Evolutionary conservation across 164 flowering plant species (phyloP).

Genomic region (Cinnamomum chago): DNA sequence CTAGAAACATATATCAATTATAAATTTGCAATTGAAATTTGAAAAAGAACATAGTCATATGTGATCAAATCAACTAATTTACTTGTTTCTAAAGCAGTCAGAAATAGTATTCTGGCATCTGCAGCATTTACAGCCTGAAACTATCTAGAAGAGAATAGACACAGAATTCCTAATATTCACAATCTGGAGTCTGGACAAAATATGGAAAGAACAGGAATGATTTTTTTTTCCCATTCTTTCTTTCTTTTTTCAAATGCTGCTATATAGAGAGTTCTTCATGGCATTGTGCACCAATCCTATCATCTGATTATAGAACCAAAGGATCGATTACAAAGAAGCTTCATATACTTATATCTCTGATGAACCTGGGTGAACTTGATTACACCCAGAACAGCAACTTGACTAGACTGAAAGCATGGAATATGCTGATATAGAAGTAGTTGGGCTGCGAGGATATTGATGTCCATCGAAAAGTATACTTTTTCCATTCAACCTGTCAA

Average conservation of each 20-base stretch:
- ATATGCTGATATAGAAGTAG: constrained; percentile 90
- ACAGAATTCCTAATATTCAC: not conserved
- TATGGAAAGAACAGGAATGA: too few relatives aligned
- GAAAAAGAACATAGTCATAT: too few relatives aligned
- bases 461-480: constrained; percentile 65
- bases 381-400: constrained; percentile 63
- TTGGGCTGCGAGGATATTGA: constrained; percentile 78
- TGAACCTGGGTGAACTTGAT: constrained; percentile 29
- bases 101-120: too few relatives aligned
- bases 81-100: too few relatives aligned
- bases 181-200: not conserved
- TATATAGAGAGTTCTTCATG: not conserved
- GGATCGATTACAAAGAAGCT: constrained; percentile 3
- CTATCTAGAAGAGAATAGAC: not conserved
- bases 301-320: not conserved
- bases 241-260: not conserved
- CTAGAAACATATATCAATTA: too few relatives aligned
- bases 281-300: constrained; percentile 2
- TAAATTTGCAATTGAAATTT: too few relatives aligned
- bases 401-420: constrained; percentile 83
- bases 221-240: too few relatives aligned
- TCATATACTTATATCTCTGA: constrained; percentile 19
- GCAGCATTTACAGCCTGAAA: not conserved
- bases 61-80: too few relatives aligned
- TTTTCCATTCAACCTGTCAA: constrained; percentile 75